Evolutionary conservation across 2,329 filamentous ascomycete genomes (phyloP).

Genomic region (Alternaria consortialis): DNA sequence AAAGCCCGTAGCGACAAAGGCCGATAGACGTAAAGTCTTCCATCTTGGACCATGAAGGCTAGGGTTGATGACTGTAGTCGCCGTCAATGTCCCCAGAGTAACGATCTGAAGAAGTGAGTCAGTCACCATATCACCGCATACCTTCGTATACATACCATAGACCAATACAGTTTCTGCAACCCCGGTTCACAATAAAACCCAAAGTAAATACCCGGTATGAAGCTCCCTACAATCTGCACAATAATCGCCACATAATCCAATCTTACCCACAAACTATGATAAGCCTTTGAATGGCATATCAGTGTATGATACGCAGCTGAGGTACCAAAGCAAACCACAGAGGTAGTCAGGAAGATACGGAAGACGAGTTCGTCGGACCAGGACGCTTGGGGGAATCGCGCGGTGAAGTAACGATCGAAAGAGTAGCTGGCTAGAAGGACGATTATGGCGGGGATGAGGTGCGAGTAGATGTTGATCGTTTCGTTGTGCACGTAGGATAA

Average conservation of each 20-base stretch:
- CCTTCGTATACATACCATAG: constrained; percentile 38
- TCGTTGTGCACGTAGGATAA: constrained; percentile 70
- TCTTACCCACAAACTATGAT: constrained; percentile 84
- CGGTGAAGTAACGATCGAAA: constrained; percentile 18
- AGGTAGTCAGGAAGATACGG: constrained; percentile 35
- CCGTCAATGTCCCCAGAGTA: constrained; percentile 69
- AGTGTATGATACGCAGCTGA: constrained; percentile 79
- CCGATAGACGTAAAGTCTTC: constrained; percentile 82
- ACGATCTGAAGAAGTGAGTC: not conserved
- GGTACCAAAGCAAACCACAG: constrained; percentile 52
- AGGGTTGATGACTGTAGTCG: constrained; percentile 80
- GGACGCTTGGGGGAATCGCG: constrained; percentile 18
- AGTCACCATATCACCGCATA: not conserved
- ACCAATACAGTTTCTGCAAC: constrained; percentile 52
- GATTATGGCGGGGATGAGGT: constrained; percentile 57
- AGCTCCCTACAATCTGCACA: constrained; percentile 84
- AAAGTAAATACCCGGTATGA: constrained; percentile 77
- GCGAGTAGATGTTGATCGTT: constrained; percentile 73
- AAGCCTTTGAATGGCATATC: constrained; percentile 77
- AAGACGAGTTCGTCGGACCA: constrained; percentile 33
- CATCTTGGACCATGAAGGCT: constrained; percentile 82
- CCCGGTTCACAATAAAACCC: constrained; percentile 54
- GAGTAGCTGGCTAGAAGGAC: constrained; percentile 18
- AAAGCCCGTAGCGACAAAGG: constrained; percentile 89
- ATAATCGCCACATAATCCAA: constrained; percentile 93